Evolutionary conservation across 192 early-diverging fungal genomes (phyloP).

Genomic region (Pilobolus umbonatus): DNA sequence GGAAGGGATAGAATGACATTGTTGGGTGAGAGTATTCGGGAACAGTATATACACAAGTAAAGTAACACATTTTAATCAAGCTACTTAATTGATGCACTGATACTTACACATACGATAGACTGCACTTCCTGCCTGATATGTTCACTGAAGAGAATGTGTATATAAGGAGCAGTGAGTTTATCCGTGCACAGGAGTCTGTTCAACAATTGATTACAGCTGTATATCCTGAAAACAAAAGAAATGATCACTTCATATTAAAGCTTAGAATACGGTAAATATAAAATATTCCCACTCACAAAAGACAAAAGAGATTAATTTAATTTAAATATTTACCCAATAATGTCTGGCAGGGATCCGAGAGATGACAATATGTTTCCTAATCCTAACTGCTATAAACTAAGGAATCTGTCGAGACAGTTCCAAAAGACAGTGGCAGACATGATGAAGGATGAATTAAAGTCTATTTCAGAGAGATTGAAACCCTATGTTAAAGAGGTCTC

Average conservation of each 20-base stretch:
- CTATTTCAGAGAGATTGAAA: conserved; percentile 18
- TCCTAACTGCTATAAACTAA: conserved; percentile 26
- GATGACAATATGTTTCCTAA: conserved; percentile 36
- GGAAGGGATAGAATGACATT: conserved; percentile 30
- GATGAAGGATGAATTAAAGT: conserved; percentile 19
- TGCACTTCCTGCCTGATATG: conserved; percentile 23
- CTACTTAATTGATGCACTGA: too few relatives aligned
- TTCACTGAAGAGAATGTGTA: conserved; percentile 19
- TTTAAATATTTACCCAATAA: not conserved
- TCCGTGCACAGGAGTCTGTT: conserved; percentile 36
- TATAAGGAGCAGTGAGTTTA: conserved; percentile 31
- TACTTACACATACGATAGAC: conserved; percentile 4
- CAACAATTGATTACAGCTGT: conserved; percentile 37
- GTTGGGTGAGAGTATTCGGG: conserved; percentile 26
- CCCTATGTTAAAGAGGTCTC: conserved; percentile 29
- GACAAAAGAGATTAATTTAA: not conserved
- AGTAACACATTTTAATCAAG: not conserved
- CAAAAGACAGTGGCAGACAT: conserved; percentile 11
- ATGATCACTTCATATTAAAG: conserved; percentile 14
- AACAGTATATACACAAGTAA: conserved; percentile 33
- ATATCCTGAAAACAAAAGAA: conserved; percentile 26
- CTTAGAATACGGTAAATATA: conserved; percentile 32
- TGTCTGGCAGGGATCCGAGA: conserved; percentile 19
- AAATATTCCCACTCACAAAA: not conserved
- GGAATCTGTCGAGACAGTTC: conserved; percentile 28